These are phyloP conservation scores for Hylodesmum podocarpum DNA, from an alignment of 306 rosid genomes.

Conservation along the genomic window DNA sequence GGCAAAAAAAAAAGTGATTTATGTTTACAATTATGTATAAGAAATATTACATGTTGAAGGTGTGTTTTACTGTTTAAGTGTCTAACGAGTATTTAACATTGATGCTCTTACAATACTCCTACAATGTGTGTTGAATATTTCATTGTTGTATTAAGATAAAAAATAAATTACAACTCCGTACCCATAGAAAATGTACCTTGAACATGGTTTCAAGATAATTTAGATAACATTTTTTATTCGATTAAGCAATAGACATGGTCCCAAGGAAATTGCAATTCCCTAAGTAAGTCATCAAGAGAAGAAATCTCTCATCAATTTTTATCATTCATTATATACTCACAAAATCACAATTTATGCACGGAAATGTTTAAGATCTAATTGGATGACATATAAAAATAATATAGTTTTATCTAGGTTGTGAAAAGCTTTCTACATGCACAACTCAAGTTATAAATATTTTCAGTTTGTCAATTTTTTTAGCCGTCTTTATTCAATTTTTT, in stretches of 20 bases:
- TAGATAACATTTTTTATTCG: not conserved
- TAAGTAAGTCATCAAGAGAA: too few relatives aligned
- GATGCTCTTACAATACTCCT: not conserved
- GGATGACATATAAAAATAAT: too few relatives aligned
- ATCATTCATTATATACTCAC: too few relatives aligned
- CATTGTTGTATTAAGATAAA: not conserved
- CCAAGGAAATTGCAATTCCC: too few relatives aligned
- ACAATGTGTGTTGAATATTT: not conserved
- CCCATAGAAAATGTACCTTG: not conserved
- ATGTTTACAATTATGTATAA: not conserved
- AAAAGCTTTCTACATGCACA: not conserved
- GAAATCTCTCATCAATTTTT: too few relatives aligned
- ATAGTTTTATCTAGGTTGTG: not conserved
- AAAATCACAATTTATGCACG: too few relatives aligned
- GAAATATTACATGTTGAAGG: not conserved
- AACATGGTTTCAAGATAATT: not conserved
- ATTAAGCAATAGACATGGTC: too few relatives aligned
- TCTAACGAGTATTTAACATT: not conserved
- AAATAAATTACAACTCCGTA: not conserved
- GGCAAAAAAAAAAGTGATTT: not conserved
- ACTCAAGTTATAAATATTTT: too few relatives aligned
- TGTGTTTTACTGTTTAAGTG: not conserved
- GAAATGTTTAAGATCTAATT: too few relatives aligned
- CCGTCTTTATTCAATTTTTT: too few relatives aligned
- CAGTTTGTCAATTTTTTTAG: too few relatives aligned